Percentiles rank a stretch among this genome's conserved stretches.
Conservation (phyloP, 768 basidiomycete species). For the Chalciporus pseudorubinellus region DNA sequence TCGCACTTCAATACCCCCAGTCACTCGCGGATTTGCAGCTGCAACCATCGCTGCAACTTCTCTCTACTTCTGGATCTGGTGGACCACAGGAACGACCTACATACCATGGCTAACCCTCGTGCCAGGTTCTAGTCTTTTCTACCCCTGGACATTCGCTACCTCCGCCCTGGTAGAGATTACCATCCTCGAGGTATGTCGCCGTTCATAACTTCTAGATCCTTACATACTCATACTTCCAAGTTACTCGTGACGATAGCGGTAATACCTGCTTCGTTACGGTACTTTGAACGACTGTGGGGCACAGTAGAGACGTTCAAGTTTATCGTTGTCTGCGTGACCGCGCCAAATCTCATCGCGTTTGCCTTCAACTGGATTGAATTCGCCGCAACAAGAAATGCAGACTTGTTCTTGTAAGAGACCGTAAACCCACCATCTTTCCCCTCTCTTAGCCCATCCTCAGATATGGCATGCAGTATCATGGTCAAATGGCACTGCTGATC, state of each 20-base stretch:
- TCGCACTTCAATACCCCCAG: conserved; percentile 72
- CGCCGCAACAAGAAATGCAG: conserved; percentile 62
- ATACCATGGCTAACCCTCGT: conserved; percentile 73
- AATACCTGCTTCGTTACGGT: conserved; percentile 80
- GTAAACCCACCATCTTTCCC: conserved; percentile 6
- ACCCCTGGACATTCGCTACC: conserved; percentile 94
- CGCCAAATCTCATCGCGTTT: conserved; percentile 86
- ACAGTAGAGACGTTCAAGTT: conserved; percentile 83
- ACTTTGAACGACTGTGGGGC: conserved; percentile 95
- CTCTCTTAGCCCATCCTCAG: conserved; percentile 39
- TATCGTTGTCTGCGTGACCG: conserved; percentile 70
- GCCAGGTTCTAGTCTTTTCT: conserved; percentile 77
- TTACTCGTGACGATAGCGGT: conserved; percentile 72
- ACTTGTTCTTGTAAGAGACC: conserved; percentile 71
- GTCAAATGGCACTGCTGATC: conserved; percentile 88
- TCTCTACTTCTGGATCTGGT: conserved; percentile 64
- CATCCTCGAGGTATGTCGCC: conserved; percentile 70
- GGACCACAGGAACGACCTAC: conserved; percentile 44
- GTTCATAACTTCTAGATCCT: neutral
- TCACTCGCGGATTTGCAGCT: conserved; percentile 70
- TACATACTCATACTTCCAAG: conserved; percentile 41
- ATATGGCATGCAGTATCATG: conserved; percentile 87
- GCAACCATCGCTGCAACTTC: conserved; percentile 57
- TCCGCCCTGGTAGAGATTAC: conserved; percentile 84
- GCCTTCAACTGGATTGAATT: conserved; percentile 89